Base-by-base conservation (phyloP, 108 stramenopile species). In the Aureococcus anophagefferens region DNA sequence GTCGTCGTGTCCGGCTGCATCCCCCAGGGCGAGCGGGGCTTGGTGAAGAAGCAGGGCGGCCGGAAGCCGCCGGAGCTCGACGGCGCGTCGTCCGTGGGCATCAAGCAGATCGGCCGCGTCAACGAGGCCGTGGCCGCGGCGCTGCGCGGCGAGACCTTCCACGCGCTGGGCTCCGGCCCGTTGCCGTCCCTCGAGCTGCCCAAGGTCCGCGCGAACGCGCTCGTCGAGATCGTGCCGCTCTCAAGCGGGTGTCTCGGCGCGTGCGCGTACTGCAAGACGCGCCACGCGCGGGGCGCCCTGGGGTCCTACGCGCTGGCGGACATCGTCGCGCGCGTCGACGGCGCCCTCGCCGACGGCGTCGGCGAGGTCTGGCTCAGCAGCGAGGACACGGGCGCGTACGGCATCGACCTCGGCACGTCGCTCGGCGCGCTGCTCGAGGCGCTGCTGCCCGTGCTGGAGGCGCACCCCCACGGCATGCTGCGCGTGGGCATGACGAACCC, bases 341-440 rank as follows among this genome's bases (percentile, higher is more conserved):
- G 32, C 25, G 81, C 75, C 4, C 30, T 75, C 33, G 30, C 34
- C 40, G 80, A 81, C 31, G 72, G 73, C 45, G 83, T 84, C 16
- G 59, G 29, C 29, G 83, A 84, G 68, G 72, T 84, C 15, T 84
- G 83, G 83, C 68, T 84, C 25, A 44, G 68, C 46, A 63, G 46
- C n/a, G 83, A 84, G 71, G 83, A 84, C 65, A 81, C 80, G 29
- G 83, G 83, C 13, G 83, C 83, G 0, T 84, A 84, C 63, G 83
- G 83, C 5, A 59, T 72, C 32, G 83, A 84, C 46, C 28, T 84
- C 14, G 72, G 63, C 9, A 81, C 78, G 21, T 64, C 59, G 30
- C 29, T 81, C 5, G 30, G 17, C 0, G 44, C 17, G 13, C 64
- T 81, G 0, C 35, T 81, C 28, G 5, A 18, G 33, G 7, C 35